A percentile compares a stretch with the other conserved stretches of the same genome.
Evolutionary conservation across 169 alveolate species (phyloP).

Genomic region (Ichthyophthirius multifiliis): DNA sequence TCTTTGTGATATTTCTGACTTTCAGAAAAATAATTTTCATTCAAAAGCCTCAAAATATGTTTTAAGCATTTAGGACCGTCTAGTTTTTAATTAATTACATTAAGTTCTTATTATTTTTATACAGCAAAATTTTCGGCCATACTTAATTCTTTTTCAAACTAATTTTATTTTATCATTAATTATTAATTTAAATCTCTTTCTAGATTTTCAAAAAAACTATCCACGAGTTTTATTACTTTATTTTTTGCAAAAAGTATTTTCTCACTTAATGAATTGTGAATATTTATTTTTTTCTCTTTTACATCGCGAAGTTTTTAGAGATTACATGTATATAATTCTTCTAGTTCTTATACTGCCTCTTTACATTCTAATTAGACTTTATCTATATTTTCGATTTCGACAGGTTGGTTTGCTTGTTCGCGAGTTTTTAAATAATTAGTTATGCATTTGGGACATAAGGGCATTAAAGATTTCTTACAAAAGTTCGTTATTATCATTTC

Average conservation of each 20-base stretch:
- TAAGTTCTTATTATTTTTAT: not conserved
- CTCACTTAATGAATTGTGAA: not conserved
- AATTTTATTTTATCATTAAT: not conserved
- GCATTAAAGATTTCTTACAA: constrained; percentile 7
- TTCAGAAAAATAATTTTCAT: not conserved
- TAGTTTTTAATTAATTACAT: not conserved
- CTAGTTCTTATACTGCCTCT: constrained; percentile 6
- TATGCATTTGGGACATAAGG: not conserved
- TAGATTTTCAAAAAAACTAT: not conserved
- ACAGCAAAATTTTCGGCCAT: not conserved
- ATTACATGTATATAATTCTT: constrained; percentile 2
- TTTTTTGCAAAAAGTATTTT: not conserved
- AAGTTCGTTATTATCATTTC: constrained; percentile 3
- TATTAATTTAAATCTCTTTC: not conserved
- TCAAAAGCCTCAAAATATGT: not conserved
- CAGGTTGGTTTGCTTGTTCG: not conserved
- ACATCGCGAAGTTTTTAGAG: not conserved
- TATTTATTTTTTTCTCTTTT: not conserved
- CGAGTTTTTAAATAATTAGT: not conserved
- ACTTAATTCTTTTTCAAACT: not conserved
- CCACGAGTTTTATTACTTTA: not conserved
- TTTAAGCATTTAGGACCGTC: not conserved
- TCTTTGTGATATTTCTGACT: not conserved
- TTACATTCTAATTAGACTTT: not conserved
- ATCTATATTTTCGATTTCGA: not conserved